Conservation (phyloP, 2,329 filamentous ascomycete genomes). For the Pseudocercospora crystallina region DNA sequence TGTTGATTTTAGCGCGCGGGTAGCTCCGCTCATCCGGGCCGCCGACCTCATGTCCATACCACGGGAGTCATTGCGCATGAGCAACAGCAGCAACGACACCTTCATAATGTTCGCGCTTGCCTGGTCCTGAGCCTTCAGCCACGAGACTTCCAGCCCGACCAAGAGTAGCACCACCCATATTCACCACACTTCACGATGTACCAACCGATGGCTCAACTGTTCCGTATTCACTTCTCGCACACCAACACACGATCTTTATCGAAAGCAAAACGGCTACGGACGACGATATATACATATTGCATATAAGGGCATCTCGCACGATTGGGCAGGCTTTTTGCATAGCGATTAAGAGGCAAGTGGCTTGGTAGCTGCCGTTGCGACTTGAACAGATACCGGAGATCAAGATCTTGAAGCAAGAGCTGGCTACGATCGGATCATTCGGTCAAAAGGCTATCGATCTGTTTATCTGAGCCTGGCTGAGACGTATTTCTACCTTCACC, state of each 20-base stretch:
- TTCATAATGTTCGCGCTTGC: not conserved
- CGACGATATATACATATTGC: conserved; percentile 1
- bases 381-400: not conserved
- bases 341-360: too few species aligned
- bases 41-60: too few species aligned
- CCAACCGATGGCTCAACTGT: conserved; percentile 48
- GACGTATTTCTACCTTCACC: too few species aligned
- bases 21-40: too few species aligned
- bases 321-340: too few species aligned
- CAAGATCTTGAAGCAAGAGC: not conserved
- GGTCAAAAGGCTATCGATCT: too few species aligned
- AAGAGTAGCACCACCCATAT: not conserved
- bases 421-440: not conserved
- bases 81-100: too few species aligned
- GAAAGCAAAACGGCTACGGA: conserved; percentile 16
- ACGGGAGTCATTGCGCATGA: too few species aligned
- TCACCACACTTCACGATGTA: conserved; percentile 48
- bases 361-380: too few species aligned
- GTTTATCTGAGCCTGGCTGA: too few species aligned
- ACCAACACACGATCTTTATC: conserved; percentile 52
- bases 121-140: too few species aligned
- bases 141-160: not conserved
- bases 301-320: conserved; percentile 1
- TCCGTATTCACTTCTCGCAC: conserved; percentile 51
- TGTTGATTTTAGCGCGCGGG: too few species aligned